Conservation (phyloP, 805 yeast genomes). For the Cyberlindnera nakhonratchasimensis region DNA sequence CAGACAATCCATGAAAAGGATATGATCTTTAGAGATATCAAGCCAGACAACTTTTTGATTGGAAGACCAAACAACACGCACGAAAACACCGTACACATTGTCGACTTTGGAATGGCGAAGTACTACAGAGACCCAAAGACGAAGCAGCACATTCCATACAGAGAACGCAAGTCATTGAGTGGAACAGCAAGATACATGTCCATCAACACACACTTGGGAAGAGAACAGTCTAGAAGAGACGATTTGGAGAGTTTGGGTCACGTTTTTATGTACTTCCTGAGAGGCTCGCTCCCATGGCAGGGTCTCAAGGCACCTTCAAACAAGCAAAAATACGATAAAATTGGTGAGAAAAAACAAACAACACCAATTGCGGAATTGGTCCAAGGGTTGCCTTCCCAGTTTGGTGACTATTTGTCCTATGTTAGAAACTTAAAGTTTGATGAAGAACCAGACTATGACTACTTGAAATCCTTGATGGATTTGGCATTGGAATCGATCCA, state of each 20-base stretch:
- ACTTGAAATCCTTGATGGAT: conserved; percentile 71
- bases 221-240: conserved; percentile 95
- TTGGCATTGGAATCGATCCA: conserved; percentile 72
- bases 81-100: conserved; percentile 82
- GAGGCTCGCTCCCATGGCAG: conserved; percentile 98
- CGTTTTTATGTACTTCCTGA: conserved; percentile 89
- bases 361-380: conserved; percentile 85
- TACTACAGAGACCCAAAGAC: conserved; percentile 96
- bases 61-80: conserved; percentile 84
- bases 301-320: conserved; percentile 97
- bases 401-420: conserved; percentile 84
- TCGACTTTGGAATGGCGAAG: conserved; percentile 99
- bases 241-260: conserved; percentile 96
- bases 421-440: conserved; percentile 90
- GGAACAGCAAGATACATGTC: conserved; percentile 99
- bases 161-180: conserved; percentile 92
- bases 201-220: conserved; percentile 93
- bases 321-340: conserved; percentile 95
- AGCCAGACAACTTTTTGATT: conserved; percentile 94
- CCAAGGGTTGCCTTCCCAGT: conserved; percentile 70
- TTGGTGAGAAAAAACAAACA: conserved; percentile 92
- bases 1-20: conserved; percentile 86
- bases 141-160: conserved; percentile 91
- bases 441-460: conserved; percentile 91
- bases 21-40: conserved; percentile 92